Evolutionary conservation across 2,329 filamentous ascomycete species (phyloP).

Genomic region (Didymella exigua): DNA sequence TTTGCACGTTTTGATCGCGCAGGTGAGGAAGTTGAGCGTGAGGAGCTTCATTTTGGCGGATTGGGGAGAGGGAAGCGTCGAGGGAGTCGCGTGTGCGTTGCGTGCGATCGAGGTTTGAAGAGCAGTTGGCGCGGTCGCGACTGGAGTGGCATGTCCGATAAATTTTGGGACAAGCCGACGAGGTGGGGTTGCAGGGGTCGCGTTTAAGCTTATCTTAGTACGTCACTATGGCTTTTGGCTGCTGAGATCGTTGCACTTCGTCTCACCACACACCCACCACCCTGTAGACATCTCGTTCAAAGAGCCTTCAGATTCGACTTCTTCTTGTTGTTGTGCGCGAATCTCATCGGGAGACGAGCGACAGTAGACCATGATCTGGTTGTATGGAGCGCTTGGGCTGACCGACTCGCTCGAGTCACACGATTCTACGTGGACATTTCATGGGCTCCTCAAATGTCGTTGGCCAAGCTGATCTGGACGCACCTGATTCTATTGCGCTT

Average conservation of each 20-base stretch:
- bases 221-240: background rate
- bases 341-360: no score
- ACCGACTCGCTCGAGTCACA: no score
- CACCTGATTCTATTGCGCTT: no score
- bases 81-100: background rate
- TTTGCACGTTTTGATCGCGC: conserved; percentile 95
- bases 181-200: conserved; percentile 18
- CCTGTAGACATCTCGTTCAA: background rate
- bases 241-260: background rate
- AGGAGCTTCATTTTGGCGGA: conserved; percentile 79
- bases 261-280: no score
- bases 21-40: conserved; percentile 95
- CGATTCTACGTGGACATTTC: no score
- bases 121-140: background rate
- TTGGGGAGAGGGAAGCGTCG: background rate
- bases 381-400: no score
- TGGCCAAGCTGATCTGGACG: no score
- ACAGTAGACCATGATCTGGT: no score
- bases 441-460: no score
- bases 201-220: conserved; percentile 28
- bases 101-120: background rate
- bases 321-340: no score
- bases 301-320: no score
- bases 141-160: background rate
- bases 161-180: conserved; percentile 15